Base-by-base conservation (phyloP, 148 eudicot species). In the Heliosperma pusillum region DNA sequence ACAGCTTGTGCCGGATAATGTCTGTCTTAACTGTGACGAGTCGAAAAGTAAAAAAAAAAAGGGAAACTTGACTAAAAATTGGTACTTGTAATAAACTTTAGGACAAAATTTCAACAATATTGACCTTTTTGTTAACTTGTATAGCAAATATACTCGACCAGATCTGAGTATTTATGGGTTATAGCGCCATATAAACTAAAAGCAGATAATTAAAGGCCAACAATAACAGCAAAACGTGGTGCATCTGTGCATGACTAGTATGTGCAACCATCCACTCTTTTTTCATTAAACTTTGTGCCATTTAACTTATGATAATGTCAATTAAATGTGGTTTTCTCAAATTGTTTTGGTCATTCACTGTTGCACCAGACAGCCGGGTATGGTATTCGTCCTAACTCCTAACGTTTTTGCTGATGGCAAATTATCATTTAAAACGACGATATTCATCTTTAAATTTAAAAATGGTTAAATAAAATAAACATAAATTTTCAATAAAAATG, bases 81-180 rank as follows among this genome's bases (percentile, higher is more conserved):
- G 36, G 57, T 72, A 24, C n/a, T n/a, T n/a, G n/a, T n/a, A n/a
- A n/a, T 20, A 40, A 71, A 70, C 71, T 70, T 72, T 66, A 13
- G 17, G 62, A 66, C 52, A 47, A 11, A 44, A 13, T 53, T 45
- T 63, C 29, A 47, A 72, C 76, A 80, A 74, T 80, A 70, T 74
- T 74, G 72, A 82, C 77, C 85, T 83, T 82, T 81, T 83, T 85
- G 86, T 82, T 83, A 82, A 88, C 89, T 87, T 88, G 84, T 70
- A 84, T 82, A 84, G 78, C 81, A 90, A 82, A 85, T 81, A 83
- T 85, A 82, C 86, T 83, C 78, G 80, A 63, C 29, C 68, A 73
- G 73, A 73, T 62, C 71, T 74, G 52, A 45, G 44, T 53, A 74
- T 74, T 81, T 82, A 79, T 77, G 85, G 81, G 80, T 69, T 76